A percentile compares a stretch with the other conserved stretches of the same genome.
Evolutionary conservation across 257 asterid species (phyloP).

Genomic region (Gentiana dahurica): DNA sequence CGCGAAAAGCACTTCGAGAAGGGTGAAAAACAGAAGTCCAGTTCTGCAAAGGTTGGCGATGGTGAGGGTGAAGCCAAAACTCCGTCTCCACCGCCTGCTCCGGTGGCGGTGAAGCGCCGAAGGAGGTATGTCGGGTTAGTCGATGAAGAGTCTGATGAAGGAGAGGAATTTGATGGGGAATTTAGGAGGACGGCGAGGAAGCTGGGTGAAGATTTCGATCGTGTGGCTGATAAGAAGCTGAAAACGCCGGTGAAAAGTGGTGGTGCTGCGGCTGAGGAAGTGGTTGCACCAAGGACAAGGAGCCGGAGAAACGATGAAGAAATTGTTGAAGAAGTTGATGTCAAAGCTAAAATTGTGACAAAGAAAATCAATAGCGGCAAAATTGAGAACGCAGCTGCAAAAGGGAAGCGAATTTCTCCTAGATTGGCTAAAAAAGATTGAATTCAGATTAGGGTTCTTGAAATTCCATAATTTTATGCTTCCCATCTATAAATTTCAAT

Average conservation of each 20-base stretch:
- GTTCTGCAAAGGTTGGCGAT: not conserved
- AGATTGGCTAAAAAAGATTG: constrained; percentile 26
- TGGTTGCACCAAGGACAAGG: constrained; percentile 22
- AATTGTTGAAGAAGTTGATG: not conserved
- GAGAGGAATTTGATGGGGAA: constrained; percentile 15
- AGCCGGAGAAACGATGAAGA: constrained; percentile 11
- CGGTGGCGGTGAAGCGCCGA: constrained; percentile 59
- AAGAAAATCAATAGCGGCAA: constrained; percentile 11
- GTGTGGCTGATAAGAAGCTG: constrained; percentile 51
- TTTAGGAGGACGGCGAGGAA: constrained; percentile 47
- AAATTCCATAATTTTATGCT: too few species aligned
- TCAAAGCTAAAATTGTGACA: constrained; percentile 4
- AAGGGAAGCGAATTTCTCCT: constrained; percentile 45
- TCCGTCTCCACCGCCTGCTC: constrained; percentile 64
- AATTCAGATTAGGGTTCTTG: not conserved
- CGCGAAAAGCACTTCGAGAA: constrained; percentile 20
- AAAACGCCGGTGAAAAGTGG: constrained; percentile 6
- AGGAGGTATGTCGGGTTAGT: constrained; percentile 34
- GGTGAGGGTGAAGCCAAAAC: not conserved
- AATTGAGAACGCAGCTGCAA: constrained; percentile 14
- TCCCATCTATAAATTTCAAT: too few species aligned
- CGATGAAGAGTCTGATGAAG: constrained; percentile 29
- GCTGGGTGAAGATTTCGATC: constrained; percentile 68
- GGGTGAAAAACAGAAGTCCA: constrained; percentile 10
- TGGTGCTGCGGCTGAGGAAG: not conserved